Evolutionary conservation across 2,329 filamentous ascomycete species (phyloP), one percentile per base, ranked within the genome.

Genomic region (Dendryphion nanum): DNA sequence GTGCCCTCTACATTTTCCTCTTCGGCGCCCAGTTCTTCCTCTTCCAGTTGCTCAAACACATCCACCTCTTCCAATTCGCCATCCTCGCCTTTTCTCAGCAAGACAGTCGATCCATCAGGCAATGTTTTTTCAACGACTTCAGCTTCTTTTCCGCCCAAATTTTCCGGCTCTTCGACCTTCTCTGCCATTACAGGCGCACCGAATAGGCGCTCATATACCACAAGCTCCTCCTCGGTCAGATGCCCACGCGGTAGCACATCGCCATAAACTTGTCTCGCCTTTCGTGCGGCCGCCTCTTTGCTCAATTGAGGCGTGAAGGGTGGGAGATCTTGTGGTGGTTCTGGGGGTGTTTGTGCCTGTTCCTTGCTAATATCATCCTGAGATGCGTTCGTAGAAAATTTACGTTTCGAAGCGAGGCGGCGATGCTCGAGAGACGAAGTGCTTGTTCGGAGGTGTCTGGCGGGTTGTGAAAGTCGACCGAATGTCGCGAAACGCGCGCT

Each of bases 121-220:
- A 50, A 44, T 36, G 60, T 50, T 31, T 59, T 52, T 37, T 57
- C 48, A 15, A 60, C 45, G 52, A 71, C 73, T 50, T 66, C 68
- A 71, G 70, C 33, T 67, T 63, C 41, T 70, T 68, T 51, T 74
- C 69, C 50, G 71, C 67, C 43, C 70, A 75, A 18, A 67, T 51
- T 57, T 35, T 57, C 51, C n/a, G 61, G 49, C 28, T 66, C 57
- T 43, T 69, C 80, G 4, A 81, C 73, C 61, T 85, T 79, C 40
- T 83, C 81, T 29, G 82, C 75, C 44, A 86, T 61, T 2, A 65
- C 38, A 2, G 89, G 88, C 21, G 82, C 74, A 1, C 90, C 91
- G 61, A 93, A 96, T 13, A 95, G 69, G 47, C 89, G 76, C 57
- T 85, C 81, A 64, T 95, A 95, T 1, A 95, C 69, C 33, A 70